A percentile compares a stretch with the other conserved stretches of the same genome.
These are phyloP conservation scores for Talaromyces sp. DNA, from an alignment of 2,329 filamentous ascomycete species.

Conservation along the genomic window DNA sequence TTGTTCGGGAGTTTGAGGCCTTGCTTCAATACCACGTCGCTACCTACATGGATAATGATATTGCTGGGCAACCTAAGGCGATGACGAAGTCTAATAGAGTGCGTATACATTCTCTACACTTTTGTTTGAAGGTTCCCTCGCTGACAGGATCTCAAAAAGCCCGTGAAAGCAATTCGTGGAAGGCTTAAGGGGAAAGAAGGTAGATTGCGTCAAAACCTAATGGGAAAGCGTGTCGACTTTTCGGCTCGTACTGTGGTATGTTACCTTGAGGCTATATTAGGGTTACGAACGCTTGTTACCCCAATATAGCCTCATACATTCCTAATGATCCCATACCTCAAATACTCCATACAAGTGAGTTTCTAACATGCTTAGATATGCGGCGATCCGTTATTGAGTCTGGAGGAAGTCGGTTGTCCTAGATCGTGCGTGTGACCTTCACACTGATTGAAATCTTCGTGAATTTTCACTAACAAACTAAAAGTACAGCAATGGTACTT, in stretches of 20 bases:
- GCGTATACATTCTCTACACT: too few relatives aligned
- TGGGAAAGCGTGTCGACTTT: conserved; percentile 99
- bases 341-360: background rate
- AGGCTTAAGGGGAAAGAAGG: conserved; percentile 99
- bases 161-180: too few relatives aligned
- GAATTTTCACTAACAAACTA: background rate
- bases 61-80: conserved; percentile 89
- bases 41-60: conserved; percentile 99
- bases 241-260: conserved; percentile 99
- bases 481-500: conserved; percentile 75
- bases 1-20: conserved; percentile 84
- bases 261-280: background rate
- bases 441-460: background rate
- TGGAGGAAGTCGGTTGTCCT: conserved; percentile 78
- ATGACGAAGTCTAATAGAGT: conserved; percentile 95
- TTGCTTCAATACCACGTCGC: conserved; percentile 96
- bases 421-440: background rate
- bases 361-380: background rate
- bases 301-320: background rate
- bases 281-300: background rate
- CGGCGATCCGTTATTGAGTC: conserved; percentile 80
- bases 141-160: too few relatives aligned
- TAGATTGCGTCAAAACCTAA: conserved; percentile 94
- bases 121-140: too few relatives aligned
- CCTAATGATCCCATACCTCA: background rate